Evolutionary conservation across 2,329 filamentous ascomycete genomes (phyloP), one percentile per base, ranked within the genome.

Genomic region (Botryosphaeria dothidea): DNA sequence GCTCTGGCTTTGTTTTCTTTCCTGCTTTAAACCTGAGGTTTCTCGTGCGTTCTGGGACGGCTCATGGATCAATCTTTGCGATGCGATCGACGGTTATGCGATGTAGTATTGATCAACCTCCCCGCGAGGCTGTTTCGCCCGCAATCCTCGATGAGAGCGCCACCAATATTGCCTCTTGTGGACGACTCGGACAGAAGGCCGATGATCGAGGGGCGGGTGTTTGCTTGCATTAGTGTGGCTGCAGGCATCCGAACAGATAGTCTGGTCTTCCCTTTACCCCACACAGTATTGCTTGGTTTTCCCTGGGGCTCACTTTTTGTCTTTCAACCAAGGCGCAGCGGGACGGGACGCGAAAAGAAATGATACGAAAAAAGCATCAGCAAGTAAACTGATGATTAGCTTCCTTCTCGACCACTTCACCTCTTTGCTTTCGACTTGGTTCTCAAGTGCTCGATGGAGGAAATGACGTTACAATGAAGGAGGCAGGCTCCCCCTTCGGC

Each of bases 321-420:
- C n/a, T 51, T 21, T 21, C n/a, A 1, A 36, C 21, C 29, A 3
- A 36, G 52, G 21, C 52, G 52, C 21, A 38, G 21, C 31, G 54
- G 54, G 54, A 58, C 54, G 54, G 54, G 23, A 58, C 54, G 54
- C 36, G 36, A 58, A 58, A 58, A 58, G 54, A 58, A 58, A 58
- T 23, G 54, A 58, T 45, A 27, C 52, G 36, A 29, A 41, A 58
- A 58, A 56, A 21, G 25, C 23, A 43, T 15, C 36, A 31, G 23
- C 54, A 21, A 58, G 17, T 15, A 29, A 29, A 58, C 38, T 34
- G 38, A 29, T 31, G n/a, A 58, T 58, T 57, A n/a, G 54, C 23
- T 43, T 29, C 3, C 23, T 23, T n/a, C 25, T 48, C 15, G 4
- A 48, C 13, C 17, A n/a, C n/a, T n/a, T n/a, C n/a, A n/a, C n/a